Percentiles rank a stretch among this genome's conserved stretches.
These are phyloP conservation scores for Uronychia setigera DNA, from an alignment of 73 alveolate genomes.

Conservation along the genomic window DNA sequence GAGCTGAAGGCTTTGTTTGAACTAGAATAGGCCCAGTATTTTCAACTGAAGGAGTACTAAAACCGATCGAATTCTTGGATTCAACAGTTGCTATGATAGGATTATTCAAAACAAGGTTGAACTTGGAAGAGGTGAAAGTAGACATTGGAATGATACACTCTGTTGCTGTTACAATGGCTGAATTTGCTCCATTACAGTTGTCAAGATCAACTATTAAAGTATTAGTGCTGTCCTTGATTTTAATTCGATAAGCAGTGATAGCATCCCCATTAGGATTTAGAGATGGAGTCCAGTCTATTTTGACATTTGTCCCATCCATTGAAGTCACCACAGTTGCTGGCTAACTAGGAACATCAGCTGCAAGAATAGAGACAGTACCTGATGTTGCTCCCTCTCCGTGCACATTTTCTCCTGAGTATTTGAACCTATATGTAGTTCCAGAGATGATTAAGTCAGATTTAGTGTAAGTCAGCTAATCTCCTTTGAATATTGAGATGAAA, in stretches of 20 bases:
- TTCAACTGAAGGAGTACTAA: conserved; percentile 13
- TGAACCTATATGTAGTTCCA: conserved; percentile 11
- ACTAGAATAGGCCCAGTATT: conserved; percentile 24
- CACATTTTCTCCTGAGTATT: neutral
- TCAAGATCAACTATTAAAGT: neutral
- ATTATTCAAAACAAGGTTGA: conserved; percentile 10
- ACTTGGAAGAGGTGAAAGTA: conserved; percentile 20
- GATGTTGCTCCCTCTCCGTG: conserved; percentile 3
- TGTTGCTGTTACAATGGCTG: neutral
- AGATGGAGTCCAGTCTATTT: conserved; percentile 36
- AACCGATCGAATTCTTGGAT: conserved; percentile 33
- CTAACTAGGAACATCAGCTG: conserved; percentile 36
- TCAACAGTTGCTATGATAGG: conserved; percentile 10
- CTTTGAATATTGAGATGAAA: conserved; percentile 34
- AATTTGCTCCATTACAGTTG: conserved; percentile 28
- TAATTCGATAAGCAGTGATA: neutral
- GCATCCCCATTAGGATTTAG: conserved; percentile 7
- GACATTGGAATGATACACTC: conserved; percentile 30
- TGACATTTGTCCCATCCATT: conserved; percentile 22
- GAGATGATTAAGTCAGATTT: conserved; percentile 29
- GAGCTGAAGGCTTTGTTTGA: conserved; percentile 34
- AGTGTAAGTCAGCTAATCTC: conserved; percentile 4
- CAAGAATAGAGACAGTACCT: conserved; percentile 21
- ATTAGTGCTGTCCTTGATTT: neutral
- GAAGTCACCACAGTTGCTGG: conserved; percentile 27